Evolutionary conservation across 768 basidiomycete species (phyloP), one percentile per base, ranked within the genome.

Genomic region (Kwoniella sp.): DNA sequence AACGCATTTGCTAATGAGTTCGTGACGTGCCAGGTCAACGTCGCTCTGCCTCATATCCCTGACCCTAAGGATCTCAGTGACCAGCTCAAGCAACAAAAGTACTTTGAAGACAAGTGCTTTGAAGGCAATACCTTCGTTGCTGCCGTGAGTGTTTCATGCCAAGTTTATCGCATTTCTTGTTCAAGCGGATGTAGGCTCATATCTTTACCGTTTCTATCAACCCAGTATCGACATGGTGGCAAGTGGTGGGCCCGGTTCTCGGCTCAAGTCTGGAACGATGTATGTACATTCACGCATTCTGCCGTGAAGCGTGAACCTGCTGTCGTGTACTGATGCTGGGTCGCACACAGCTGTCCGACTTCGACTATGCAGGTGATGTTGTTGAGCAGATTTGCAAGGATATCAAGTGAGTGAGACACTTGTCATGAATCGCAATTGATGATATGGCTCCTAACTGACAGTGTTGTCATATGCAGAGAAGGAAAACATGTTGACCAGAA

Each of bases 161-260:
- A 33, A 47, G 8, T 10, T 15, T 10, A 29, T 25, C 29, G n/a
- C n/a, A n/a, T n/a, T n/a, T n/a, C n/a, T n/a, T n/a, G n/a, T n/a
- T n/a, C n/a, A n/a, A n/a, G 33, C 33, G 33, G 33, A 33, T 33
- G 33, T 13, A n/a, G n/a, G n/a, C 22, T 26, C 4, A 48, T n/a
- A 36, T 7, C 21, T 30, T n/a, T 3, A 33, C 44, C 2, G 19
- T 6, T 17, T 3, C 9, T 15, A 25, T 12, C 26, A 1, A n/a
- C 27, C 1, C 44, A 76, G 73, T 78, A 65, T 44, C 46, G 50
- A 33, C 75, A 78, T 49, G 67, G 50, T 30, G 73, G 70, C 8
- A 65, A 64, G 59, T 72, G 73, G 69, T 76, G 75, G 71, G 68
- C 68, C 10, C 46, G 77, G 33, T 70, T 74, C 56, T 78, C 77